phyloP scores from a whole-genome alignment of 306 rosid species.

The Vigna nakashimae region DNA sequence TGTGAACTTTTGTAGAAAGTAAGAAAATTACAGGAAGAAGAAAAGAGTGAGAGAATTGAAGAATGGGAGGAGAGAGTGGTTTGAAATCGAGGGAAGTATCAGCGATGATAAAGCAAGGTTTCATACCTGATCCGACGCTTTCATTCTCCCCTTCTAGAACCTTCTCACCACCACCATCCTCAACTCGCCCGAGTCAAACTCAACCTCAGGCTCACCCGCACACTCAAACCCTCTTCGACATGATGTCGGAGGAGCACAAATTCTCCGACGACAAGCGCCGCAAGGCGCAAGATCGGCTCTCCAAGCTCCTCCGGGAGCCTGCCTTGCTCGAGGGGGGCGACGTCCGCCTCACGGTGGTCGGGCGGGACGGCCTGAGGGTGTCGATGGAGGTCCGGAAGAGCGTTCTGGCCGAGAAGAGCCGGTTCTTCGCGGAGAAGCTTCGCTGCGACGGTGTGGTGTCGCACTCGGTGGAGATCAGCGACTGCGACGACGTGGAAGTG shows the following conservation, averaged over 20 bases:
- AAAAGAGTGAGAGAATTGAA: neutral
- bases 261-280: constrained; percentile 59
- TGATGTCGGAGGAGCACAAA: constrained; percentile 75
- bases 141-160: constrained; percentile 75
- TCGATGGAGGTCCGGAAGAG: constrained; percentile 81
- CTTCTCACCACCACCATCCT: constrained; percentile 48
- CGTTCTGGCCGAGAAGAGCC: constrained; percentile 69
- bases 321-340: constrained; percentile 61
- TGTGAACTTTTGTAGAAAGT: neutral
- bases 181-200: constrained; percentile 43
- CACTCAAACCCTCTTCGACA: constrained; percentile 76
- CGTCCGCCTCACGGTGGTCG: constrained; percentile 73
- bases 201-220: constrained; percentile 38
- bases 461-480: constrained; percentile 86
- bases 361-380: constrained; percentile 68
- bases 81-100: constrained; percentile 78
- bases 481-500: constrained; percentile 83
- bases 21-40: neutral
- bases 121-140: constrained; percentile 62
- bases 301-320: constrained; percentile 60
- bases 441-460: constrained; percentile 52
- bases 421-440: constrained; percentile 83
- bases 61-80: constrained; percentile 65
- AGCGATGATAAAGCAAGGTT: constrained; percentile 82
- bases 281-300: constrained; percentile 56